Evolutionary conservation across 2,329 filamentous ascomycete genomes (phyloP).

Genomic region (Talaromyces sp.): DNA sequence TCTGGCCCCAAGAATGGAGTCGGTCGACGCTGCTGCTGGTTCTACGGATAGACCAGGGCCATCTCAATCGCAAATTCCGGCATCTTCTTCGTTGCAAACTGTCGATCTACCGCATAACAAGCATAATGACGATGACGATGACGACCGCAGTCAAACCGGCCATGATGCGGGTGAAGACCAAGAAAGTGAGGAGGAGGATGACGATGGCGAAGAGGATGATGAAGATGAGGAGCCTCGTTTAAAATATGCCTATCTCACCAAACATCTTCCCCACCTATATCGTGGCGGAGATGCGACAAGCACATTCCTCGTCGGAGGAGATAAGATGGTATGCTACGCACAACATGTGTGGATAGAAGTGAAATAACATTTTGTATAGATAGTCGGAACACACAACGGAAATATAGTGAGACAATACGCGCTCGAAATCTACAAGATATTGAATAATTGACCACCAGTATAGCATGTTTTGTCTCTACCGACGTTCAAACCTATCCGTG

Average conservation of each 20-base stretch:
- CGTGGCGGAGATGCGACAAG: constrained; percentile 94
- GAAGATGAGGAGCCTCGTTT: constrained; percentile 91
- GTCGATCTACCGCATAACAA: constrained; percentile 12
- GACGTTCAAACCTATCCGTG: constrained; percentile 70
- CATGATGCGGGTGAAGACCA: constrained; percentile 8
- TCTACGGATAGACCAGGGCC: not conserved
- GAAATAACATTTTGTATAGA: constrained; percentile 45
- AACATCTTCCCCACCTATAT: constrained; percentile 73
- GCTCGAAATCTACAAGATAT: not conserved
- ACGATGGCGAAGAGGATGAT: constrained; percentile 69
- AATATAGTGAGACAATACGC: constrained; percentile 66
- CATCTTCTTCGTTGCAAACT: not conserved
- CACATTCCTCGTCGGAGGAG: constrained; percentile 79
- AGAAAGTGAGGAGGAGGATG: constrained; percentile 37
- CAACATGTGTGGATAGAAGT: constrained; percentile 2
- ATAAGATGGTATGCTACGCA: constrained; percentile 74
- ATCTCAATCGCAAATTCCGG: not conserved
- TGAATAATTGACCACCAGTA: not conserved
- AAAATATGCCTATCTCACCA: constrained; percentile 86
- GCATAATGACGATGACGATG: constrained; percentile 17
- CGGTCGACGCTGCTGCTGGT: constrained; percentile 3
- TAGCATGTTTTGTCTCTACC: constrained; percentile 84
- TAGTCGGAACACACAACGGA: constrained; percentile 91
- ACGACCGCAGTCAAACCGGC: constrained; percentile 7
- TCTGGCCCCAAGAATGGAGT: constrained; percentile 11